Conservation (phyloP, 371 early-diverging fungal species). For the Mucor ambiguus region DNA sequence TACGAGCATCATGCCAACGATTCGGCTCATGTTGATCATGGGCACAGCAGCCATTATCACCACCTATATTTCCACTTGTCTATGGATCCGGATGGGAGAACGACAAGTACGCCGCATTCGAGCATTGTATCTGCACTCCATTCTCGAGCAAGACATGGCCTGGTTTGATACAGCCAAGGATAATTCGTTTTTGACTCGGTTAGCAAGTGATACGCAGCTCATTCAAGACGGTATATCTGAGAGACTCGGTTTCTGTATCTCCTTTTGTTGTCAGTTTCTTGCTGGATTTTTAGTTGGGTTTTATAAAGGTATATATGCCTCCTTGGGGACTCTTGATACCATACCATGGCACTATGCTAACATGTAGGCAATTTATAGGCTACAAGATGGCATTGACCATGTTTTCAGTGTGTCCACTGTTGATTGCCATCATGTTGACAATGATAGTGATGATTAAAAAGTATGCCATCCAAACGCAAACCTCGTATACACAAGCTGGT, state of each 20-base stretch:
- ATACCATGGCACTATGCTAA: too few relatives aligned
- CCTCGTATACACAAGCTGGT: conserved; percentile 43
- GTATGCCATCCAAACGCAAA: conserved; percentile 32
- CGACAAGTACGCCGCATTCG: conserved; percentile 38
- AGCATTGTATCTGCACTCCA: conserved; percentile 58
- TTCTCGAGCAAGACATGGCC: conserved; percentile 82
- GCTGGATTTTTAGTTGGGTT: conserved; percentile 53
- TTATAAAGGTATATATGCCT: conserved; percentile 39
- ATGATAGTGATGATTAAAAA: conserved; percentile 70
- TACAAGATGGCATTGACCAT: conserved; percentile 84
- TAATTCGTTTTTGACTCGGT: conserved; percentile 68
- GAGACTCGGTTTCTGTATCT: conserved; percentile 76
- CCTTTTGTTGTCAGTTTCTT: conserved; percentile 42
- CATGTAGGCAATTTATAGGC: conserved; percentile 28
- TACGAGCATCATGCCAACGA: conserved; percentile 14
- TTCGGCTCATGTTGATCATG: conserved; percentile 38
- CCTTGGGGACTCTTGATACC: too few relatives aligned
- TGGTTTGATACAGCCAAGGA: conserved; percentile 78
- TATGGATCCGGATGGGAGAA: conserved; percentile 41
- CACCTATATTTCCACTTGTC: conserved; percentile 33
- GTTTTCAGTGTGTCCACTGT: conserved; percentile 63
- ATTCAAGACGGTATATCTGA: conserved; percentile 86
- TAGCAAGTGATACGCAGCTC: conserved; percentile 72
- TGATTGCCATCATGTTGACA: conserved; percentile 45
- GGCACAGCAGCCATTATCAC: conserved; percentile 36